Conservation (phyloP, 2,329 filamentous ascomycete species). For the Simplicillium sp. region DNA sequence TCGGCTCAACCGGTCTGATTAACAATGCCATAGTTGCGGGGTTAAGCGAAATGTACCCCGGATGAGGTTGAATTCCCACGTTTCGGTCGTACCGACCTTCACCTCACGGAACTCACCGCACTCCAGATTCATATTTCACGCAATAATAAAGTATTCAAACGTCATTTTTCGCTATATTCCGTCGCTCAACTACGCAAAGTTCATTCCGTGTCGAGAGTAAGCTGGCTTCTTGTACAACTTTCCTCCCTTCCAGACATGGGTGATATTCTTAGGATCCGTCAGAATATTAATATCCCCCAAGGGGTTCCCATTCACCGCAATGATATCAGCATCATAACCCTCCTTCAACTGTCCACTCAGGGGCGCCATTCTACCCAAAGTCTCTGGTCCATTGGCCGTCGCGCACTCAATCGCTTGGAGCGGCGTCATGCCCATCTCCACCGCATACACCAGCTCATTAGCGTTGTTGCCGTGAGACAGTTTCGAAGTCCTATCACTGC, state of each 20-base stretch:
- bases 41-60: too few relatives aligned
- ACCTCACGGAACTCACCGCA: too few relatives aligned
- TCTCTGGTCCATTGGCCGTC: conserved; percentile 34
- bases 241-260: conserved; percentile 37
- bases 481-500: conserved; percentile 19
- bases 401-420: conserved; percentile 39
- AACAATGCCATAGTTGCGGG: too few relatives aligned
- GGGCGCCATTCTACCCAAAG: conserved; percentile 33
- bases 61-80: too few relatives aligned
- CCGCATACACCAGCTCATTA: conserved; percentile 33
- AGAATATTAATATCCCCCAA: conserved; percentile 33
- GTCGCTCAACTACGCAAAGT: too few relatives aligned
- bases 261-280: conserved; percentile 26
- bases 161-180: too few relatives aligned
- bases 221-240: conserved; percentile 25
- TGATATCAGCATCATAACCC: conserved; percentile 38
- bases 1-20: too few relatives aligned
- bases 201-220: too few relatives aligned
- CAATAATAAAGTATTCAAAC: too few relatives aligned
- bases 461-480: conserved; percentile 31
- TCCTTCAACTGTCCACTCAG: conserved; percentile 31
- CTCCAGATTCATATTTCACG: too few relatives aligned
- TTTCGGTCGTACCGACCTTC: too few relatives aligned
- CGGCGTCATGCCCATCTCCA: conserved; percentile 35
- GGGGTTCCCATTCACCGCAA: conserved; percentile 32